phyloP scores from a whole-genome alignment of 176 grass and related monocot species.

The Rhynchospora breviuscula region DNA sequence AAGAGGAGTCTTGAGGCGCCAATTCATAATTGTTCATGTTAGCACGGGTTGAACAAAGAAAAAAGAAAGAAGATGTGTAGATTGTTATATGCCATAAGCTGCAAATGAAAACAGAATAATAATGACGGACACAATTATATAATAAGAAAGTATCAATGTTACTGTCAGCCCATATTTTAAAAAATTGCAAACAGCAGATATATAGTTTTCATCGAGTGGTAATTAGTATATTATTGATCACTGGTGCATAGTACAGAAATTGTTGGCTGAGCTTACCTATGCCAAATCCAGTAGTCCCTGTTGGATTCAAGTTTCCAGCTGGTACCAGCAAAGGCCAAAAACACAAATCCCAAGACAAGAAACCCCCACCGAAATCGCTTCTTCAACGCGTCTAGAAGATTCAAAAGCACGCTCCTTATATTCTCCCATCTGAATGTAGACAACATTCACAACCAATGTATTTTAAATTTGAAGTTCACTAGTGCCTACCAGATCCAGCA shows the following conservation, averaged over 20 bases:
- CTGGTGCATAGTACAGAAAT: neutral
- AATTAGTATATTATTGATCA: neutral
- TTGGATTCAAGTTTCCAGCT: slow-evolving; percentile 91
- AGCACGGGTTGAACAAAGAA: slow-evolving; percentile 59
- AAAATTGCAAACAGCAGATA: neutral
- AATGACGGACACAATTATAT: neutral
- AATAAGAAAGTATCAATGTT: neutral
- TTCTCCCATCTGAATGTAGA: slow-evolving; percentile 59
- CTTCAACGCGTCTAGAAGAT: slow-evolving; percentile 51
- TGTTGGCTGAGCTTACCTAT: slow-evolving; percentile 44
- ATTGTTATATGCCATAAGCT: slow-evolving; percentile 96
- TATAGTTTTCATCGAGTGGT: neutral
- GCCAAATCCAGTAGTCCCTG: slow-evolving; percentile 93
- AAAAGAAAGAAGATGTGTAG: slow-evolving; percentile 95
- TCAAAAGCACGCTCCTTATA: slow-evolving; percentile 41
- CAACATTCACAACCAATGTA: neutral
- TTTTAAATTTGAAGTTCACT: neutral
- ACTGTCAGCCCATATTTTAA: neutral
- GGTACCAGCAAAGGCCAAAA: slow-evolving; percentile 64
- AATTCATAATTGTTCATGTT: slow-evolving; percentile 51
- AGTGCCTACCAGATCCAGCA: neutral
- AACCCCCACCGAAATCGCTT: slow-evolving; percentile 73
- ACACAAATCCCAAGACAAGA: slow-evolving; percentile 67
- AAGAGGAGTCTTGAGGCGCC: slow-evolving; percentile 53
- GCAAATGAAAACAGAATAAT: slow-evolving; percentile 34